Percentiles rank a stretch among this genome's conserved stretches.
Evolutionary conservation across 2,329 filamentous ascomycete species (phyloP).

Genomic region (Ceratocystis diversiconidia): DNA sequence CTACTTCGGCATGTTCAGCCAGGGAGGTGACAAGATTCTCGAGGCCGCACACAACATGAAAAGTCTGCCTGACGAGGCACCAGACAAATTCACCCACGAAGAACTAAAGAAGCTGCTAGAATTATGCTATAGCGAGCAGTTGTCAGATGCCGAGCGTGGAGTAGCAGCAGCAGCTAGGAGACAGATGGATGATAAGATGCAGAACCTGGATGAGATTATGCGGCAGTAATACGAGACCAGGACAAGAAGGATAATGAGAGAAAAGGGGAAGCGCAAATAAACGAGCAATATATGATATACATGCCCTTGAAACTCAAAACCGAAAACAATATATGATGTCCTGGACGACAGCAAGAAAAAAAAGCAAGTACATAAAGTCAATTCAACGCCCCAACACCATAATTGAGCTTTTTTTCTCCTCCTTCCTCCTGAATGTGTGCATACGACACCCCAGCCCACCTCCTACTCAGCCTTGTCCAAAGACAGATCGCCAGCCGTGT

Average conservation of each 20-base stretch:
- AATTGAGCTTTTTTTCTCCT: conserved; percentile 5
- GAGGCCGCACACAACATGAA: conserved; percentile 39
- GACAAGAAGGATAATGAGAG: not conserved
- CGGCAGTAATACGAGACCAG: conserved; percentile 37
- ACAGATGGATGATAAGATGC: conserved; percentile 54
- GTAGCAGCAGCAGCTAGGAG: conserved; percentile 52
- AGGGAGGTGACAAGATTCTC: conserved; percentile 51
- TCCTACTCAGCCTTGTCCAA: conserved; percentile 8
- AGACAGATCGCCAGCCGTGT: conserved; percentile 27
- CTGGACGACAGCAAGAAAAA: not conserved
- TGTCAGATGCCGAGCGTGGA: conserved; percentile 53
- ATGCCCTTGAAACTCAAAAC: conserved; percentile 6
- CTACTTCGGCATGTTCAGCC: conserved; percentile 56
- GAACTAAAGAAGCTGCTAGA: conserved; percentile 53
- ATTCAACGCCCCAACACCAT: conserved; percentile 14
- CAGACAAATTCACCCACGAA: conserved; percentile 45
- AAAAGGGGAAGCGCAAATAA: not conserved
- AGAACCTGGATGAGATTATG: conserved; percentile 58
- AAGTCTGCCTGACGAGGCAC: conserved; percentile 22
- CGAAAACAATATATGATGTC: conserved; percentile 10
- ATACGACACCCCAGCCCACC: no score
- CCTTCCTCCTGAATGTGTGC: not conserved
- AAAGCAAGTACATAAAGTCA: conserved; percentile 6
- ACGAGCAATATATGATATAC: conserved; percentile 12
- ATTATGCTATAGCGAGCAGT: conserved; percentile 52